phyloP scores from a whole-genome alignment of 805 yeast genomes.

The Ascoidea rubescens region DNA sequence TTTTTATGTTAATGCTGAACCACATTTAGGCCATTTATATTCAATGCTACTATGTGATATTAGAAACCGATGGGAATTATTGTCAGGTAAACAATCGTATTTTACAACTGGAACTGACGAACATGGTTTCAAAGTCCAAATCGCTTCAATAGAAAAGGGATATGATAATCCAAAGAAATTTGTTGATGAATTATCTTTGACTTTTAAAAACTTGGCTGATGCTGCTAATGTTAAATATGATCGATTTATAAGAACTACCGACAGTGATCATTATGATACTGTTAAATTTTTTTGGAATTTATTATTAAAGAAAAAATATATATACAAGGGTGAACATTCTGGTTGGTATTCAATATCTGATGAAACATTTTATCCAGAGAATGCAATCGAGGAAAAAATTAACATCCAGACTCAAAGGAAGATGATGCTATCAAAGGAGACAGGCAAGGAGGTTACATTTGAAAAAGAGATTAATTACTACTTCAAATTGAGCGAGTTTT shows the following conservation, averaged over 20 bases:
- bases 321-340: constrained; percentile 70
- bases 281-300: constrained; percentile 60
- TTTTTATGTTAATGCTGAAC: constrained; percentile 90
- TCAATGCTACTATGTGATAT: constrained; percentile 79
- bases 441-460: constrained; percentile 61
- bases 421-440: constrained; percentile 37
- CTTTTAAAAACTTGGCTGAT: constrained; percentile 53
- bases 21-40: constrained; percentile 89
- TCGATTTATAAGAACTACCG: constrained; percentile 86
- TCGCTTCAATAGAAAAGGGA: constrained; percentile 49
- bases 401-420: constrained; percentile 16
- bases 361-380: constrained; percentile 84
- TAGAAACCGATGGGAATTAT: constrained; percentile 53
- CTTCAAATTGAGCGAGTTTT: constrained; percentile 57
- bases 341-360: constrained; percentile 97
- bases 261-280: constrained; percentile 54
- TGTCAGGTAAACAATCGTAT: constrained; percentile 30
- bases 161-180: constrained; percentile 46
- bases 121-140: constrained; percentile 86
- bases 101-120: constrained; percentile 94
- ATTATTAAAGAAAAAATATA: constrained; percentile 44
- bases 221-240: constrained; percentile 44
- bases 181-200: constrained; percentile 54
- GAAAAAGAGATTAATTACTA: constrained; percentile 80
- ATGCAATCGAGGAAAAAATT: constrained; percentile 39